A percentile compares a stretch with the other conserved stretches of the same genome.
These are phyloP conservation scores for Candida nitratophila DNA, from an alignment of 805 yeast genomes.

Conservation along the genomic window DNA sequence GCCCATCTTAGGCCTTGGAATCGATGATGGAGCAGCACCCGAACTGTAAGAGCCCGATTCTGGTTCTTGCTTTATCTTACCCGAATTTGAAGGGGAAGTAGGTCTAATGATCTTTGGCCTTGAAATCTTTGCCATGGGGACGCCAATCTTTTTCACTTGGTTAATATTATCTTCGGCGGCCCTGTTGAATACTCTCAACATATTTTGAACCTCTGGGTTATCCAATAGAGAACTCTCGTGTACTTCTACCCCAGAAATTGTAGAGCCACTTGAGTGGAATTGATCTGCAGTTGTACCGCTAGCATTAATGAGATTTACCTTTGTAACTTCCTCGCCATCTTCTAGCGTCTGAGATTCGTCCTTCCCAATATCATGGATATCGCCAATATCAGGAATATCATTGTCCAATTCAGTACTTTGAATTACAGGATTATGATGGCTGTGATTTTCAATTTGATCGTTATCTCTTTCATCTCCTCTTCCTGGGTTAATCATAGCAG, in stretches of 20 bases:
- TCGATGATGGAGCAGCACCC: too few species aligned
- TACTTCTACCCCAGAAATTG: background rate
- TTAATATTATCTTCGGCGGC: background rate
- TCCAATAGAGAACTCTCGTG: background rate
- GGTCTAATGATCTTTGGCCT: background rate
- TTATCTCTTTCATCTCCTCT: background rate
- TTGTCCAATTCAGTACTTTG: too few species aligned
- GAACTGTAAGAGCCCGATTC: too few species aligned
- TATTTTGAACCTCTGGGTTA: background rate
- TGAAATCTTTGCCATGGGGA: background rate
- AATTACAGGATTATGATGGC: background rate
- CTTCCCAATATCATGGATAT: too few species aligned
- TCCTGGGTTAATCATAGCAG: background rate
- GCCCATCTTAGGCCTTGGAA: conserved; percentile 1
- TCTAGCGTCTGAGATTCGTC: too few species aligned
- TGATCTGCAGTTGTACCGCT: too few species aligned
- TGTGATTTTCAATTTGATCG: background rate
- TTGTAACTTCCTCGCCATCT: too few species aligned
- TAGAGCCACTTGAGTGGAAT: too few species aligned
- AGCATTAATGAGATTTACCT: too few species aligned
- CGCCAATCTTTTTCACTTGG: background rate
- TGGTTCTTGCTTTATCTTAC: too few species aligned
- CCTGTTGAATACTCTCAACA: background rate
- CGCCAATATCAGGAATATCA: too few species aligned
- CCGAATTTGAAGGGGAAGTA: too few species aligned